Conservation (phyloP, 495 filamentous ascomycete species). For the Beverwykella pulmonaria region DNA sequence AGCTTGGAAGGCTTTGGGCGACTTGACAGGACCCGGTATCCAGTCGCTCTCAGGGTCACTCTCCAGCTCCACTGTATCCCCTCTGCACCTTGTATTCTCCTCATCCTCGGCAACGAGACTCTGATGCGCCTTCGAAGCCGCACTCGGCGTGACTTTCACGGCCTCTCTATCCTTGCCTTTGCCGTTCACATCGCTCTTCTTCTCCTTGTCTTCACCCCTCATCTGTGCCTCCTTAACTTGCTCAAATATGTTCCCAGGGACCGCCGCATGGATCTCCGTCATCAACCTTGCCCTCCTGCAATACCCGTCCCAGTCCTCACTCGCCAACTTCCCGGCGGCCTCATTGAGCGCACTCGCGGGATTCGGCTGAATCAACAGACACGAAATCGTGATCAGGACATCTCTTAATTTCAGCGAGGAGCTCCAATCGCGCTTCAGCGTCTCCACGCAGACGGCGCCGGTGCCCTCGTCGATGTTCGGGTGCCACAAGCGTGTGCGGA, state of each 20-base stretch:
- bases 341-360: constrained; percentile 72
- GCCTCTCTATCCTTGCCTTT: constrained; percentile 7
- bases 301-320: constrained; percentile 65
- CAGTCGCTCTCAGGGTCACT: constrained; percentile 38
- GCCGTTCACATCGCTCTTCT: constrained; percentile 18
- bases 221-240: constrained; percentile 60
- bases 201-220: constrained; percentile 58
- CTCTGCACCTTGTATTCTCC: constrained; percentile 28
- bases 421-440: constrained; percentile 71
- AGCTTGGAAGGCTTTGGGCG: constrained; percentile 8
- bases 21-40: constrained; percentile 33
- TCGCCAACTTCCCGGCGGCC: constrained; percentile 61
- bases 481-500: constrained; percentile 71
- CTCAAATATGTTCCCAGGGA: constrained; percentile 48
- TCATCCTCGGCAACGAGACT: constrained; percentile 26
- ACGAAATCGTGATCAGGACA: constrained; percentile 68
- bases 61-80: constrained; percentile 20
- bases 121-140: neutral
- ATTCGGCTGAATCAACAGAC: constrained; percentile 73
- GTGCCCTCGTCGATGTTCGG: constrained; percentile 70
- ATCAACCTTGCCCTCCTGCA: constrained; percentile 64
- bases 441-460: constrained; percentile 72
- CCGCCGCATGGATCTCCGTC: constrained; percentile 66
- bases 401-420: constrained; percentile 62
- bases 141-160: constrained; percentile 7